These are phyloP conservation scores for Podila epicladia DNA, from an alignment of 192 early-diverging fungal species.

Conservation along the genomic window DNA sequence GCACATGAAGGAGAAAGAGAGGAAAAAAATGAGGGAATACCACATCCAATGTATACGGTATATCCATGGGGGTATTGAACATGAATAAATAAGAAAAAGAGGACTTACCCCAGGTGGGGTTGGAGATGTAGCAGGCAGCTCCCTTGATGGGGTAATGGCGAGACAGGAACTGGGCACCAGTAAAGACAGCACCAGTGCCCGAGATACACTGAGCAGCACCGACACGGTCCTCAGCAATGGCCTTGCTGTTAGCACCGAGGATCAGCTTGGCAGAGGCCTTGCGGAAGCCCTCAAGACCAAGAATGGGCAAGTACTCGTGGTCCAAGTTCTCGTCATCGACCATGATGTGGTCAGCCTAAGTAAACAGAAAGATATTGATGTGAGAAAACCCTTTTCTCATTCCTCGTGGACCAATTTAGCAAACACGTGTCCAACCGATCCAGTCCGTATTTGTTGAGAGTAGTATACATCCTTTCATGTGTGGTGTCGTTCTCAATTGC, in stretches of 20 bases:
- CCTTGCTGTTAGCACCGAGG: conserved; percentile 79
- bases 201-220: conserved; percentile 90
- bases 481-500: no score
- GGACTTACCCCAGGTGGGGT: conserved; percentile 94
- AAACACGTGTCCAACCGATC: no score
- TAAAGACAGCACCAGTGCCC: conserved; percentile 91
- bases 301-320: conserved; percentile 96
- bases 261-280: conserved; percentile 85
- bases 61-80: no score
- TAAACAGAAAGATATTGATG: background rate
- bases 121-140: conserved; percentile 85
- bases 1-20: conserved; percentile 14
- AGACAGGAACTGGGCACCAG: conserved; percentile 86
- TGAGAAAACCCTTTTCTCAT: background rate
- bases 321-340: conserved; percentile 74
- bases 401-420: no score
- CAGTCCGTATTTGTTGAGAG: no score
- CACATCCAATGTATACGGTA: no score
- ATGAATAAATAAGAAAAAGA: conserved; percentile 11
- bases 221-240: conserved; percentile 76
- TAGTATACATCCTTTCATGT: no score
- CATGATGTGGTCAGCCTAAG: conserved; percentile 79
- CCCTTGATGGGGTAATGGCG: conserved; percentile 69
- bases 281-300: conserved; percentile 82
- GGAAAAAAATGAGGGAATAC: conserved; percentile 1